Base-by-base conservation (phyloP, 2,329 filamentous ascomycete species). In the Cladosporium colombiae region DNA sequence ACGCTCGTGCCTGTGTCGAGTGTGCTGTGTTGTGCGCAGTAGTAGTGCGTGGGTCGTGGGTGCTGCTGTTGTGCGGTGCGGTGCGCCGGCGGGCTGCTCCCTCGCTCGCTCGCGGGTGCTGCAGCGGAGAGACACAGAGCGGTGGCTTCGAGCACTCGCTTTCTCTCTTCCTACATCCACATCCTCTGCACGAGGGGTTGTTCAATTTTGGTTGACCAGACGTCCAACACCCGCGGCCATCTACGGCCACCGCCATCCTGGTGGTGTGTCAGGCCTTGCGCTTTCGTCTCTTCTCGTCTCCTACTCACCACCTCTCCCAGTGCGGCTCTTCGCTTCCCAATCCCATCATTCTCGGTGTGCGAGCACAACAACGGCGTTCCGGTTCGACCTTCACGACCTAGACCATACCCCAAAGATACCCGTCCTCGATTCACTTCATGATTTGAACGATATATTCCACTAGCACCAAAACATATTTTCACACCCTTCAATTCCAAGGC, bases 191-290 rank as follows among this genome's bases (percentile, higher is more conserved):
- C 61, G 61, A 63, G 61, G 61, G 49, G 49, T 37, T 63, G 50
- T 63, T 56, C 25, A n/a, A 63, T 63, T 63, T 63, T 63, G 61
- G 61, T 63, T 63, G 61, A 63, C 50, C 37, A 63, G 61, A 55
- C 61, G 49, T 63, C 61, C 40, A 40, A 18, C 59, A 62, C 44
- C 33, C 63, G 52, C 71, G 72, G 71, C 72, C 71, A 72, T 68
- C 67, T 65, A 75, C 73, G 74, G 74, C 74, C 74, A 74, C 71
- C 71, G 72, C 74, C 72, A 67, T 68, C 65, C 70, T 67, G 74
- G 72, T 74, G 73, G 71, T 76, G 74, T 75, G 74, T 70, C 71
- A 68, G 74, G 66, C 72, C 70, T 67, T 69, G 64, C 66, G 66
- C 69, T 66, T 67, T 72, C 59, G 69, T 64, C 68, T 66, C 61